phyloP scores from a whole-genome alignment of 371 early-diverging fungal species.

The Mucor piriformis region DNA sequence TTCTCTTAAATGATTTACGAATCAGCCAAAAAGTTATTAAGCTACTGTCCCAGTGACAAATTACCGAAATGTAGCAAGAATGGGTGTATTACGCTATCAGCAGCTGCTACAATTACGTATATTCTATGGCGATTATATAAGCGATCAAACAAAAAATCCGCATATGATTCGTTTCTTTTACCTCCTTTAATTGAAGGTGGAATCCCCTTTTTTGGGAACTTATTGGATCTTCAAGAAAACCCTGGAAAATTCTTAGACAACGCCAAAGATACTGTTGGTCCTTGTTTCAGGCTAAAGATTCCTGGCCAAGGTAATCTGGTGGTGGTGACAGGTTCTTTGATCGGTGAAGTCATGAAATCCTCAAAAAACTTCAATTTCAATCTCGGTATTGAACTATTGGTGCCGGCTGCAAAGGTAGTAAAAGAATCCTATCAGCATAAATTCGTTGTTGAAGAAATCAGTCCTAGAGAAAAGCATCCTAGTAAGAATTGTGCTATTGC shows the following conservation, averaged over 20 bases:
- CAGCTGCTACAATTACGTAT: conserved; percentile 18
- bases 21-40: background rate
- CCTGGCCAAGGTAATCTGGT: conserved; percentile 20
- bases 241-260: conserved; percentile 18
- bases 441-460: conserved; percentile 8
- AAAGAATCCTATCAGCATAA: conserved; percentile 24
- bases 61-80: background rate
- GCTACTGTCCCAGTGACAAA: background rate
- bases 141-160: background rate
- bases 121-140: conserved; percentile 8
- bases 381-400: conserved; percentile 20
- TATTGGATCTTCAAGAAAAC: conserved; percentile 12
- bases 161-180: background rate
- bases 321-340: conserved; percentile 22
- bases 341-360: conserved; percentile 26
- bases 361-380: conserved; percentile 22
- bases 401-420: conserved; percentile 19
- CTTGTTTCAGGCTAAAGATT: conserved; percentile 17
- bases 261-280: conserved; percentile 16
- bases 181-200: conserved; percentile 21
- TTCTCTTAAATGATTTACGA: background rate
- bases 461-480: conserved; percentile 23
- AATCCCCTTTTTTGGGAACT: conserved; percentile 21
- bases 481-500: too few species aligned
- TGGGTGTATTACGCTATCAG: conserved; percentile 11